Percentiles rank a stretch among this genome's conserved stretches.
Conservation (phyloP, 257 asterid genomes). For the Nicotiana attenuata region DNA sequence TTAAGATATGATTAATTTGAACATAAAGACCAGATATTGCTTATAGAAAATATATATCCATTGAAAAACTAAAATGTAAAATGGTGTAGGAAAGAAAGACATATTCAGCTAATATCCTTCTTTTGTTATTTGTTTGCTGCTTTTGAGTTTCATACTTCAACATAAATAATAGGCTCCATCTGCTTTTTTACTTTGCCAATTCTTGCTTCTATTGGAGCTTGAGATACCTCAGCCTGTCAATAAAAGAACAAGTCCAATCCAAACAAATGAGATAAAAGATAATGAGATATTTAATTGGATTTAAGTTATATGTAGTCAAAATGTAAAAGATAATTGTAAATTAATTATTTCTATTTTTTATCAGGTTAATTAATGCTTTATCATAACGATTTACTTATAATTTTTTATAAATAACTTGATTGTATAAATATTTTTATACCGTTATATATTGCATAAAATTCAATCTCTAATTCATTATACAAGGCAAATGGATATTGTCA, state of each 20-base stretch:
- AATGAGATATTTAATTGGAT: neutral
- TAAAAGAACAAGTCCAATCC: neutral
- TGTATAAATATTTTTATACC: no score
- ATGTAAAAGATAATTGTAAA: no score
- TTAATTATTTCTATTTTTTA: no score
- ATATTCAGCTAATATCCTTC: neutral
- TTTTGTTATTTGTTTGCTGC: neutral
- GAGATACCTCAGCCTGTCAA: constrained; percentile 33
- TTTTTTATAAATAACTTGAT: no score
- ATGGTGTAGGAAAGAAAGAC: neutral
- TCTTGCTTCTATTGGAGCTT: constrained; percentile 28
- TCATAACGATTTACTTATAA: neutral
- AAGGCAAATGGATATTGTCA: neutral
- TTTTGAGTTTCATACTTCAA: neutral
- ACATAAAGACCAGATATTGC: neutral
- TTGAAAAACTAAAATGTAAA: neutral
- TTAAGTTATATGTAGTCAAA: neutral
- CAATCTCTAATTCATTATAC: neutral
- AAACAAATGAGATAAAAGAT: neutral
- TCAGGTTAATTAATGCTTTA: no score
- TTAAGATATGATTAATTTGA: neutral
- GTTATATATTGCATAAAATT: neutral
- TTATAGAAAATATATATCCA: neutral
- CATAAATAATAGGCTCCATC: neutral
- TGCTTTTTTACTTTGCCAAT: neutral